Conservation (phyloP, 1,139 yeast genomes). For the Candida pseudoviswanathii region DNA sequence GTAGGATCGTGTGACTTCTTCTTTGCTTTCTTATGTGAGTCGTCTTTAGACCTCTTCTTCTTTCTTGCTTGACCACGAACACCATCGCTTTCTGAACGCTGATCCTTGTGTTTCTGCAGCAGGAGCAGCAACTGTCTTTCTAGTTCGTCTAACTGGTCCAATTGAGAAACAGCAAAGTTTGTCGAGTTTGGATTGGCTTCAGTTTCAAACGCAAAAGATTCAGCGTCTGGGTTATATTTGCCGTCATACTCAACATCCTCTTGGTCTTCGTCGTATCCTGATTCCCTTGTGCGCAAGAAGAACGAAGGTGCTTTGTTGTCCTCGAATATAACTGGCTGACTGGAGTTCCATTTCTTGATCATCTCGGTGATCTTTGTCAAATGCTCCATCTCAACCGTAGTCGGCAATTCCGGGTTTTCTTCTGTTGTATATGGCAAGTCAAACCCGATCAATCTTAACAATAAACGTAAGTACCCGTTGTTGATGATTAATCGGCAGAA, state of each 20-base stretch:
- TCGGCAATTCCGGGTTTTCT: slow-evolving; percentile 34
- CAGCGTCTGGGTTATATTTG: slow-evolving; percentile 22
- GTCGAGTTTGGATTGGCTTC: slow-evolving; percentile 19
- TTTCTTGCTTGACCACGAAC: slow-evolving; percentile 26
- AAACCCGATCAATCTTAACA: slow-evolving; percentile 36
- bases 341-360: slow-evolving; percentile 33
- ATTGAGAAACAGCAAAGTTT: slow-evolving; percentile 25
- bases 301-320: slow-evolving; percentile 44
- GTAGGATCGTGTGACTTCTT: slow-evolving; percentile 4
- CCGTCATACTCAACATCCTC: slow-evolving; percentile 19
- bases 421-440: slow-evolving; percentile 39
- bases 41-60: slow-evolving; percentile 15
- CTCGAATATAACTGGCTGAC: slow-evolving; percentile 41
- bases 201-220: slow-evolving; percentile 41
- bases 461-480: slow-evolving; percentile 38
- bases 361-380: slow-evolving; percentile 26
- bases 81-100: background rate
- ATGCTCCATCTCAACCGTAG: slow-evolving; percentile 20
- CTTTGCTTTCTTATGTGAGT: background rate
- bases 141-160: slow-evolving; percentile 36
- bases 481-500: slow-evolving; percentile 33
- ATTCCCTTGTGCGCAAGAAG: slow-evolving; percentile 31
- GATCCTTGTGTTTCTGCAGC: background rate
- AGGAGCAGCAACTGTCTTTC: slow-evolving; percentile 24
- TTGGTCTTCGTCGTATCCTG: slow-evolving; percentile 18